These are phyloP conservation scores for Knoxia roxburghii DNA, from an alignment of 257 asterid species.

Conservation along the genomic window DNA sequence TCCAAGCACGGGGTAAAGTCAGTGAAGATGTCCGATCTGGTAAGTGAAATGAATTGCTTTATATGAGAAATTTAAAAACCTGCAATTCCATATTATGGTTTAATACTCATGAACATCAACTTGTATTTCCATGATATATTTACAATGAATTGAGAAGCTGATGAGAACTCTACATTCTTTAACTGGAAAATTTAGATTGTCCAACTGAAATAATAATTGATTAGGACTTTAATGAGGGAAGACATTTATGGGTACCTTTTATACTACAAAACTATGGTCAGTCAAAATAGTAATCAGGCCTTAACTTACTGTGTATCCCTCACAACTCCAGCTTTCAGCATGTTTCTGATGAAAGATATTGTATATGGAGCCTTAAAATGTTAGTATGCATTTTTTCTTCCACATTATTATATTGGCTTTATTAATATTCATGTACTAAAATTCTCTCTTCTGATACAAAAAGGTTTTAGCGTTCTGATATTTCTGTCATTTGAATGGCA, in stretches of 20 bases:
- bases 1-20: slow-evolving; percentile 75
- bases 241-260: too few species aligned
- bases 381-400: not conserved
- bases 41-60: slow-evolving; percentile 27
- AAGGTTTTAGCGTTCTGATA: not conserved
- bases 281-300: not conserved
- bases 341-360: not conserved
- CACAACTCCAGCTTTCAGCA: not conserved
- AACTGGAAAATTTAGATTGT: too few species aligned
- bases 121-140: not conserved
- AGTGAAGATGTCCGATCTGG: slow-evolving; percentile 96
- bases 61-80: not conserved
- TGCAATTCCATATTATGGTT: not conserved
- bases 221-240: too few species aligned
- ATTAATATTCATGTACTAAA: not conserved
- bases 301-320: not conserved
- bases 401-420: not conserved
- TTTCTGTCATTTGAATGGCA: not conserved
- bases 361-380: not conserved
- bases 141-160: not conserved
- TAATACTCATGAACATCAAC: not conserved
- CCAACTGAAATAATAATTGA: too few species aligned
- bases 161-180: not conserved
- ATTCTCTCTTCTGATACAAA: not conserved
- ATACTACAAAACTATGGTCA: not conserved